A percentile compares a stretch with the other conserved stretches of the same genome.
Evolutionary conservation across 331 rosid species (phyloP).

Genomic region (Cydonia oblonga): DNA sequence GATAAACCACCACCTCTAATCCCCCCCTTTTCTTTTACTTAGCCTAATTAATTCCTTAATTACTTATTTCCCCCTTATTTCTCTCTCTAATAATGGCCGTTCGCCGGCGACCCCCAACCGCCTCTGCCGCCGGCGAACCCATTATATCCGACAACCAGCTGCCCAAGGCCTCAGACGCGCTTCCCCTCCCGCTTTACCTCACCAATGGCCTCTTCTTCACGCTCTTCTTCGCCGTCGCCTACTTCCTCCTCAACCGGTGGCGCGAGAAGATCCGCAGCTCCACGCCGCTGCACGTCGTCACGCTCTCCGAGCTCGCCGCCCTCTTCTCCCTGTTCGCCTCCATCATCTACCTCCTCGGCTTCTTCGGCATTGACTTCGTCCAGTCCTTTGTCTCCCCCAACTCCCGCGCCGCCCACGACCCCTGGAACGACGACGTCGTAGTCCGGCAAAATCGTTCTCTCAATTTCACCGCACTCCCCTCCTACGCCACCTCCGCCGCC

Average conservation of each 20-base stretch:
- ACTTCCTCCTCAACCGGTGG: slow-evolving; percentile 54
- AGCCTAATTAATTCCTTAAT: not conserved
- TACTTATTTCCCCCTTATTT: too few relatives aligned
- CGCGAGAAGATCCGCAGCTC: slow-evolving; percentile 47
- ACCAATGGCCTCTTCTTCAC: slow-evolving; percentile 39
- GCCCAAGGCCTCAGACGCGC: slow-evolving; percentile 3
- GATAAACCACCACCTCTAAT: not conserved
- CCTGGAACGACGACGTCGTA: slow-evolving; percentile 3
- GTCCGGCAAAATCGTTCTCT: not conserved
- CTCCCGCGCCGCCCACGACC: slow-evolving; percentile 10
- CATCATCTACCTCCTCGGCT: slow-evolving; percentile 43
- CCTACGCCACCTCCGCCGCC: not conserved
- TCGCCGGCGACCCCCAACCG: slow-evolving; percentile 27
- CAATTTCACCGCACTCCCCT: not conserved
- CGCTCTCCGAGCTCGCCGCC: slow-evolving; percentile 39
- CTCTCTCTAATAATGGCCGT: slow-evolving; percentile 24
- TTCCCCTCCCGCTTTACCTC: slow-evolving; percentile 24
- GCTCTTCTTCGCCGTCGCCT: slow-evolving; percentile 48
- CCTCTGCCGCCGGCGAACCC: slow-evolving; percentile 17
- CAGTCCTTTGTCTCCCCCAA: slow-evolving; percentile 27
- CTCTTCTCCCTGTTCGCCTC: slow-evolving; percentile 40
- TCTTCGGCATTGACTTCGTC: slow-evolving; percentile 49
- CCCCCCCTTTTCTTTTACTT: not conserved
- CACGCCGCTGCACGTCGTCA: slow-evolving; percentile 42
- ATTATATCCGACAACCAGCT: not conserved